Percentiles rank a stretch among this genome's conserved stretches.
phyloP scores from a whole-genome alignment of 2,329 filamentous ascomycete genomes.

The Colletotrichum sp. region DNA sequence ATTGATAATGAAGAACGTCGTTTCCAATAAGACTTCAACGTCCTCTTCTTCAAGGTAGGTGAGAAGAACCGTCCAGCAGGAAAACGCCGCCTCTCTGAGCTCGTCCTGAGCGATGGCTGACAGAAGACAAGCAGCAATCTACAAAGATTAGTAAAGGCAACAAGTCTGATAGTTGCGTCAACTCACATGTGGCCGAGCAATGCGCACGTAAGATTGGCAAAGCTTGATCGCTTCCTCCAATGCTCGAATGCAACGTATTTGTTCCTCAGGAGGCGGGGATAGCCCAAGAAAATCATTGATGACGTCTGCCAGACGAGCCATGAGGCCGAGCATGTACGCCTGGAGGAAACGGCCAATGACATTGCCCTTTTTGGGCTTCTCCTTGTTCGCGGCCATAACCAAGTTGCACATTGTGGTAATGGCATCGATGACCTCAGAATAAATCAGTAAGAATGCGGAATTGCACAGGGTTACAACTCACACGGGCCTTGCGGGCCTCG shows the following conservation, averaged over 20 bases:
- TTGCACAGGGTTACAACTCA: conserved; percentile 41
- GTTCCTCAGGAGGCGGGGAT: conserved; percentile 66
- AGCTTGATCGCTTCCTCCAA: conserved; percentile 87
- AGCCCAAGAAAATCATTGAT: conserved; percentile 70
- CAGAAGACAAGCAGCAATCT: conserved; percentile 92
- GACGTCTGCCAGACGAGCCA: conserved; percentile 78
- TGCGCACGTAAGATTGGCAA: conserved; percentile 73
- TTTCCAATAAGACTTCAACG: conserved; percentile 79
- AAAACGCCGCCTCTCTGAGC: conserved; percentile 80
- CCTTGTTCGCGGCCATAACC: conserved; percentile 42
- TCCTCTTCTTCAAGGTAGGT: conserved; percentile 77
- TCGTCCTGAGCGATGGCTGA: conserved; percentile 78
- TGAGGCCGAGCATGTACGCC: conserved; percentile 82
- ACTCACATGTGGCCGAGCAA: conserved; percentile 82
- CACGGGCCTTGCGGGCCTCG: conserved; percentile 58
- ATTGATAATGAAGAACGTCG: conserved; percentile 86
- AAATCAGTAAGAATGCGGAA: background rate
- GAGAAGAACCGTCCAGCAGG: conserved; percentile 83
- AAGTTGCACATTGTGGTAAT: conserved; percentile 50
- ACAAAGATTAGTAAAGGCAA: conserved; percentile 24
- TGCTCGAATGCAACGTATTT: conserved; percentile 77
- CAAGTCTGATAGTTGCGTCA: background rate
- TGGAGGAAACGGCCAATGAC: conserved; percentile 78
- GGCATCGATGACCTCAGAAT: conserved; percentile 48
- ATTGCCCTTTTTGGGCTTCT: conserved; percentile 56